Conservation (phyloP, 176 grass and related monocot genomes). For the Bothriochloa decipiens region DNA sequence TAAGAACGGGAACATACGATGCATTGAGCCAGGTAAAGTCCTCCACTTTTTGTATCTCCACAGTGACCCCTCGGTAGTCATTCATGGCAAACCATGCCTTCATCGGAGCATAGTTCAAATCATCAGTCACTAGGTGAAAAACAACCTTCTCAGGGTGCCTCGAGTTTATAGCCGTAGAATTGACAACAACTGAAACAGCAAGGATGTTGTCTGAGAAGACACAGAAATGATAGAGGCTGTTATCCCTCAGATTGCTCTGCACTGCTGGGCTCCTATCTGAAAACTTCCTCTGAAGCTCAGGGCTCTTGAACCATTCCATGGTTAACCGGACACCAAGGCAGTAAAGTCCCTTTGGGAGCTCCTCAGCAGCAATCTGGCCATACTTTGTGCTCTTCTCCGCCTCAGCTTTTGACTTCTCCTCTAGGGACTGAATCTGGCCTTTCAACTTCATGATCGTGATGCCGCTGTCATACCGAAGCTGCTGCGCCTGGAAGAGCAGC, state of each 20-base stretch:
- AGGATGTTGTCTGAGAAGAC: slow-evolving; percentile 98
- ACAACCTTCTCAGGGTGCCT: slow-evolving; percentile 74
- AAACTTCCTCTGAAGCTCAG: slow-evolving; percentile 68
- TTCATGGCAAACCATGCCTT: slow-evolving; percentile 92
- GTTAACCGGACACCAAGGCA: slow-evolving; percentile 90
- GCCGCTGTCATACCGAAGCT: slow-evolving; percentile 70
- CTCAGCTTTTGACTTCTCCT: slow-evolving; percentile 88
- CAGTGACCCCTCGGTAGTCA: slow-evolving; percentile 73
- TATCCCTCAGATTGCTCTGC: slow-evolving; percentile 75
- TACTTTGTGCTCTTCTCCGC: slow-evolving; percentile 86
- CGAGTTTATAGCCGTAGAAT: slow-evolving; percentile 87
- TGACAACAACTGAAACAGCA: slow-evolving; percentile 83
- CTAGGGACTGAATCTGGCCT: slow-evolving; percentile 81
- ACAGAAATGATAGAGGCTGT: slow-evolving; percentile 84
- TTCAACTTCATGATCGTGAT: slow-evolving; percentile 89
- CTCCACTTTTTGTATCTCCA: slow-evolving; percentile 91
- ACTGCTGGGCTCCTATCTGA: slow-evolving; percentile 54
- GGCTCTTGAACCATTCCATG: slow-evolving; percentile 82
- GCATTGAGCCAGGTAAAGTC: slow-evolving; percentile 96
- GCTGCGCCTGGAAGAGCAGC: slow-evolving; percentile 82
- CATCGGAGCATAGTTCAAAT: slow-evolving; percentile 94
- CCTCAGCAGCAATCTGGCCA: slow-evolving; percentile 95
- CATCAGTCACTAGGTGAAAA: slow-evolving; percentile 95
- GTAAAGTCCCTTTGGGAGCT: slow-evolving; percentile 91
- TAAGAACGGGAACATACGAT: slow-evolving; percentile 92